phyloP scores from a whole-genome alignment of 2,329 filamentous ascomycete genomes.

The Chrysoporthe deuterocubensis region DNA sequence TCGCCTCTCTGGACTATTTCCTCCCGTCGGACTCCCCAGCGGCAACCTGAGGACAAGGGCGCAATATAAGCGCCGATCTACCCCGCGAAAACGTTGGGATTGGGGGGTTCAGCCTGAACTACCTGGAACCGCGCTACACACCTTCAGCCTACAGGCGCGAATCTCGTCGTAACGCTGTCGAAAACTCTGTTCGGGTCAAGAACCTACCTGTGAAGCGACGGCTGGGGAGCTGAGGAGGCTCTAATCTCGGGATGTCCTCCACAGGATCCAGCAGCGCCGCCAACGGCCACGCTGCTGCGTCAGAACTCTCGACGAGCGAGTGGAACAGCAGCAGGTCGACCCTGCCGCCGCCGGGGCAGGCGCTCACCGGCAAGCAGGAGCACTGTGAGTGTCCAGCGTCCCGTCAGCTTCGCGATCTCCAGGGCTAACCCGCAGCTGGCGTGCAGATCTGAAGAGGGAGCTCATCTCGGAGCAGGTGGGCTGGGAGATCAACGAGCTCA shows the following conservation, averaged over 20 bases:
- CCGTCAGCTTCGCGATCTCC: neutral
- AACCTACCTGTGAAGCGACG: neutral
- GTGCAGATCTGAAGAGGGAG: conserved; percentile 88
- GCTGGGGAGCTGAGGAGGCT: too few relatives aligned
- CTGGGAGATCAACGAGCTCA: conserved; percentile 89
- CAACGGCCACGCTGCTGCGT: conserved; percentile 17
- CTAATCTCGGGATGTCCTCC: conserved; percentile 11
- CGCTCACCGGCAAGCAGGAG: conserved; percentile 93
- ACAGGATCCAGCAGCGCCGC: conserved; percentile 8
- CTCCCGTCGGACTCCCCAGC: neutral
- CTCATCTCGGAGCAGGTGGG: conserved; percentile 88
- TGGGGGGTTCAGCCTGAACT: neutral
- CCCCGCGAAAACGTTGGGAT: neutral
- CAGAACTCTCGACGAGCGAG: conserved; percentile 19
- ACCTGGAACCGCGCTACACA: neutral
- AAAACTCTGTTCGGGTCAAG: neutral
- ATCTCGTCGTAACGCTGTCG: neutral
- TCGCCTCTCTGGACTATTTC: neutral
- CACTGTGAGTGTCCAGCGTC: conserved; percentile 69
- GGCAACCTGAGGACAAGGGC: neutral
- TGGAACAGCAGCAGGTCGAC: conserved; percentile 36
- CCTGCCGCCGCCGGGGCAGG: conserved; percentile 48
- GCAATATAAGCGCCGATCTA: neutral
- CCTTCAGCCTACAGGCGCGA: neutral
- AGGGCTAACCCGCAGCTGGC: conserved; percentile 33